phyloP scores from a whole-genome alignment of 345 rosid genomes.

The Populus euphratica region DNA sequence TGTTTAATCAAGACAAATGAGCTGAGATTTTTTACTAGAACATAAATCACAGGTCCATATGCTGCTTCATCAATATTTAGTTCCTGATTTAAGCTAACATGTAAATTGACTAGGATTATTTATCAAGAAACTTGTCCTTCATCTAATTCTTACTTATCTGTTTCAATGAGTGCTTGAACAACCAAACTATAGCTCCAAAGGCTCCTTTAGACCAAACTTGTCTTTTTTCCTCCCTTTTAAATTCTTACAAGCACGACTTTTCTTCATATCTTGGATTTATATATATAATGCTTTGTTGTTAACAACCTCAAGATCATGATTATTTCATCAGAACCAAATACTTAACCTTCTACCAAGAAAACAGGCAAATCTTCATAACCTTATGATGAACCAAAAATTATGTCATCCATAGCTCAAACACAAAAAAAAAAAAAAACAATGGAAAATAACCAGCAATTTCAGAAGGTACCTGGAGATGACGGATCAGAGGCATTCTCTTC shows the following conservation, averaged over 20 bases:
- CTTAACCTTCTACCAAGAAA: background rate
- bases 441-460: conserved; percentile 3
- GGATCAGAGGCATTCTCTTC: conserved; percentile 80
- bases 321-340: background rate
- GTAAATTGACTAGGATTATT: background rate
- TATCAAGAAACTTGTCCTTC: background rate
- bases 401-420: background rate
- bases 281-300: background rate
- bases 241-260: background rate
- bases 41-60: too few relatives aligned
- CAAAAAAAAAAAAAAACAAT: background rate
- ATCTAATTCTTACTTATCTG: background rate
- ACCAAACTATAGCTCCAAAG: background rate
- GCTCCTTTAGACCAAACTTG: background rate
- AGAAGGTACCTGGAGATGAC: conserved; percentile 84
- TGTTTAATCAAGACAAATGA: too few relatives aligned
- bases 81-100: too few relatives aligned
- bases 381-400: background rate
- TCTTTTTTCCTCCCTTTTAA: background rate
- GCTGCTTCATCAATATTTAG: too few relatives aligned
- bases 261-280: background rate
- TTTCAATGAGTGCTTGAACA: background rate
- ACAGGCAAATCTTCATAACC: background rate
- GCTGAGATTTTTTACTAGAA: too few relatives aligned
- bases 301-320: background rate